Percentiles rank a stretch among this genome's conserved stretches.
phyloP scores from a whole-genome alignment of 768 basidiomycete species.

The Collybiopsis confluens region DNA sequence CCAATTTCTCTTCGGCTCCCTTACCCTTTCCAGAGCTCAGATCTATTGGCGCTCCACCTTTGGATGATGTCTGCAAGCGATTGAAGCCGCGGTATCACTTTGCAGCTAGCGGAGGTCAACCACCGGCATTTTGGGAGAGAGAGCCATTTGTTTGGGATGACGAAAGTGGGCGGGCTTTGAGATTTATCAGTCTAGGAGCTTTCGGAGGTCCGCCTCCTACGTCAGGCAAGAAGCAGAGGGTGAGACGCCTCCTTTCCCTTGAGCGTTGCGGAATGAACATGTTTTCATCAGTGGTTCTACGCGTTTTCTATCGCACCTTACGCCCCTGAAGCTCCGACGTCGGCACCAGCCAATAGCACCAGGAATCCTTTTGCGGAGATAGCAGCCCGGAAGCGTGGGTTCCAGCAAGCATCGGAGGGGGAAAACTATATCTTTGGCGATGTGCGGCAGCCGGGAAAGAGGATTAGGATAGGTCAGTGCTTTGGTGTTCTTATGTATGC shows the following conservation, averaged over 20 bases:
- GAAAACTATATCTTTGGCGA: constrained; percentile 73
- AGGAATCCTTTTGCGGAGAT: constrained; percentile 63
- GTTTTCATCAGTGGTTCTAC: constrained; percentile 81
- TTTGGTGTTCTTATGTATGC: too few species aligned
- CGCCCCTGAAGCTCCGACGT: constrained; percentile 25
- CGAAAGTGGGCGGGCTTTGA: constrained; percentile 55
- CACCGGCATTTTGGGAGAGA: constrained; percentile 88
- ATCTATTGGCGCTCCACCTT: constrained; percentile 44
- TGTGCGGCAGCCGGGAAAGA: constrained; percentile 53
- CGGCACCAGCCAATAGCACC: constrained; percentile 59
- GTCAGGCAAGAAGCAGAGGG: constrained; percentile 78
- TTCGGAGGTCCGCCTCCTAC: constrained; percentile 60
- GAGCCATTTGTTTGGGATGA: constrained; percentile 89
- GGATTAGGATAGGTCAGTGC: constrained; percentile 48
- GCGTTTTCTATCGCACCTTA: constrained; percentile 82
- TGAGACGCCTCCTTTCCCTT: constrained; percentile 31
- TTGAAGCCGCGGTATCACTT: constrained; percentile 89
- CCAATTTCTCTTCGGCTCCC: constrained; percentile 53
- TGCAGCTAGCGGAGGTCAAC: constrained; percentile 46
- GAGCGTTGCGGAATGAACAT: neutral
- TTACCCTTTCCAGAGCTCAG: constrained; percentile 44
- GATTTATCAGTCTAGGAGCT: constrained; percentile 86
- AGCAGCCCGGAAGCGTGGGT: constrained; percentile 47
- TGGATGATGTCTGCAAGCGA: constrained; percentile 60
- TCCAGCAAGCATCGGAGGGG: constrained; percentile 39